Percentiles rank a stretch among this genome's conserved stretches.
Conservation (phyloP, 1,139 yeast genomes). For the Lodderomyces theae region DNA sequence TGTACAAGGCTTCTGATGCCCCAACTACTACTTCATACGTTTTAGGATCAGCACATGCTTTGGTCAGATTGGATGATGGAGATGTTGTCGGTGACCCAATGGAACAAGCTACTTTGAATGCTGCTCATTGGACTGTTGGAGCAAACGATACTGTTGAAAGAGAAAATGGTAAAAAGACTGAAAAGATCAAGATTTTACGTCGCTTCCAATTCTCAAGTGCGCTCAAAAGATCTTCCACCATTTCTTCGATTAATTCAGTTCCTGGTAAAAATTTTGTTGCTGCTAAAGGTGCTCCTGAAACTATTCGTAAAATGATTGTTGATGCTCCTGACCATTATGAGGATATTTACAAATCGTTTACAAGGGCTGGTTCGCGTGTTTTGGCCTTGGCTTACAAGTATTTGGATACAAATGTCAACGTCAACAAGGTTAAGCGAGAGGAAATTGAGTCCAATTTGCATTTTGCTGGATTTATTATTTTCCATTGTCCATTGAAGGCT, state of each 20-base stretch:
- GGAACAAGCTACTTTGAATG: conserved; percentile 94
- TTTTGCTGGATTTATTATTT: conserved; percentile 92
- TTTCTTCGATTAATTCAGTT: conserved; percentile 58
- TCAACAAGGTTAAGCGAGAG: conserved; percentile 61
- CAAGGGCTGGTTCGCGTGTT: conserved; percentile 95
- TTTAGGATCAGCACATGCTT: conserved; percentile 94
- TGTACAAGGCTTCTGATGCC: conserved; percentile 54
- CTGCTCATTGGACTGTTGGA: conserved; percentile 84
- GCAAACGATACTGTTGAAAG: conserved; percentile 65
- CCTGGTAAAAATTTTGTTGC: conserved; percentile 69
- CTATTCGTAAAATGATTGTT: conserved; percentile 73
- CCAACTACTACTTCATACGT: conserved; percentile 71
- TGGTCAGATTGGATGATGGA: conserved; percentile 91
- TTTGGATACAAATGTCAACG: conserved; percentile 52
- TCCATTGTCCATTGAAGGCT: conserved; percentile 93
- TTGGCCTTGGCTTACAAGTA: conserved; percentile 87
- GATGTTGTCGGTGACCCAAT: conserved; percentile 98
- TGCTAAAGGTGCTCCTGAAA: conserved; percentile 99
- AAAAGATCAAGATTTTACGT: conserved; percentile 72
- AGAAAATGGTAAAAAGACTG: conserved; percentile 37
- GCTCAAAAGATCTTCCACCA: conserved; percentile 88
- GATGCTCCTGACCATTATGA: conserved; percentile 79
- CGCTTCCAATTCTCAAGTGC: conserved; percentile 97
- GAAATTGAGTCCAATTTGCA: conserved; percentile 68
- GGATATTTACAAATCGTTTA: conserved; percentile 81